Percentiles rank a stretch among this genome's conserved stretches.
Evolutionary conservation across 345 rosid species (phyloP).

Genomic region (Microthlaspi erraticum): DNA sequence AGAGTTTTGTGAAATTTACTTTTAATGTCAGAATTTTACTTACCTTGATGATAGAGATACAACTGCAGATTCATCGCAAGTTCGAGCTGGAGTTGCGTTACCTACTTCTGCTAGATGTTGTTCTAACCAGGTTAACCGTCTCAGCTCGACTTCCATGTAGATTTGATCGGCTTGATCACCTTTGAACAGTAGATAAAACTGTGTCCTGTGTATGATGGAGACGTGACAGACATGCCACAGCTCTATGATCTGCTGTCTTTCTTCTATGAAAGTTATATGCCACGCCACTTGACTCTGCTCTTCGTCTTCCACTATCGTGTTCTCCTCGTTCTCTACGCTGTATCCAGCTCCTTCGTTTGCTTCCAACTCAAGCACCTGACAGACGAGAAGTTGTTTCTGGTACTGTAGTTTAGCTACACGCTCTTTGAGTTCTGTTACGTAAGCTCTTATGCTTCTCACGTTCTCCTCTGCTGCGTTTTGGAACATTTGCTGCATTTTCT

Average conservation of each 20-base stretch:
- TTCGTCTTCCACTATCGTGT: conserved; percentile 51
- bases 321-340: conserved; percentile 64
- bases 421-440: conserved; percentile 93
- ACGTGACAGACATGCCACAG: conserved; percentile 89
- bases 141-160: conserved; percentile 97
- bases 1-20: background rate
- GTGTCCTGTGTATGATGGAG: conserved; percentile 93
- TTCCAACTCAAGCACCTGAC: conserved; percentile 99
- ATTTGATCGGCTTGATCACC: conserved; percentile 98
- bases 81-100: conserved; percentile 80
- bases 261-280: conserved; percentile 82
- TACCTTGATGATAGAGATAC: conserved; percentile 85
- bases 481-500: conserved; percentile 98
- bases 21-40: background rate
- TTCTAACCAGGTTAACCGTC: conserved; percentile 95
- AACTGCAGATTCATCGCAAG: conserved; percentile 65
- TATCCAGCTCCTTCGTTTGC: conserved; percentile 95
- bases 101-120: conserved; percentile 90
- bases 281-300: conserved; percentile 75
- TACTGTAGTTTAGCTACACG: conserved; percentile 97
- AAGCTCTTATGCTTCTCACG: conserved; percentile 90
- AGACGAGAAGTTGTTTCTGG: conserved; percentile 99
- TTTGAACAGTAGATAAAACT: conserved; percentile 87
- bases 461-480: conserved; percentile 99
- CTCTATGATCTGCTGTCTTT: conserved; percentile 92